phyloP scores from a whole-genome alignment of 179 eudicot genomes.

The Beta corolliflora region DNA sequence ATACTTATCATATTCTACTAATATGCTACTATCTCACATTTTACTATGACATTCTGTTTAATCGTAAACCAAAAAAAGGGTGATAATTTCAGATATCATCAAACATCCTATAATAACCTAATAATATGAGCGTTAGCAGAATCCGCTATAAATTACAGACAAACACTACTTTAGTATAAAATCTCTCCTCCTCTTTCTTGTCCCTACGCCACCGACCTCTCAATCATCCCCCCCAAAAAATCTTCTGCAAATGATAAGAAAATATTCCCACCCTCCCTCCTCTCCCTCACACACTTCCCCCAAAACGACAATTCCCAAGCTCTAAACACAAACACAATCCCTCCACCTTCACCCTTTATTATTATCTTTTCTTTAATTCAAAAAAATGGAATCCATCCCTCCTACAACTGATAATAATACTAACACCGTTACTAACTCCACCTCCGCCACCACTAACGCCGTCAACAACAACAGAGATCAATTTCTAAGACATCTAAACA shows the following conservation, averaged over 20 bases:
- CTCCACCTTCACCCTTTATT: not conserved
- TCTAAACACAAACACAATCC: not conserved
- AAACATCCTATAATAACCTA: not conserved
- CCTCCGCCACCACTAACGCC: slow-evolving; percentile 10
- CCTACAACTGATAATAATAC: not conserved
- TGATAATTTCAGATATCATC: too few species aligned
- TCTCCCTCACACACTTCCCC: not conserved
- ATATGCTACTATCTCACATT: too few species aligned
- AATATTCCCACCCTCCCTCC: not conserved
- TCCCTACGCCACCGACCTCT: slow-evolving; percentile 25
- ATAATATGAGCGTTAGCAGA: not conserved
- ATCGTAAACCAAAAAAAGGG: too few species aligned
- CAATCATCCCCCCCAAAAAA: not conserved
- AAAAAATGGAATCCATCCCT: not conserved
- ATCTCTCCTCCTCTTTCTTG: not conserved
- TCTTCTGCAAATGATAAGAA: slow-evolving; percentile 8
- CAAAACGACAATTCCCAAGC: too few species aligned
- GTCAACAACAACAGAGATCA: slow-evolving; percentile 33
- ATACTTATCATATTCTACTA: too few species aligned
- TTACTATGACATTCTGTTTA: too few species aligned
- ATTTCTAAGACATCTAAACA: slow-evolving; percentile 52
- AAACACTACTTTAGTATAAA: not conserved
- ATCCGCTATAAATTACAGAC: not conserved
- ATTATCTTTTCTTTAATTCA: too few species aligned
- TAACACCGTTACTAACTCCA: not conserved